Conservation (phyloP, 176 grass and related monocot genomes). For the Eragrostis nindensis region DNA sequence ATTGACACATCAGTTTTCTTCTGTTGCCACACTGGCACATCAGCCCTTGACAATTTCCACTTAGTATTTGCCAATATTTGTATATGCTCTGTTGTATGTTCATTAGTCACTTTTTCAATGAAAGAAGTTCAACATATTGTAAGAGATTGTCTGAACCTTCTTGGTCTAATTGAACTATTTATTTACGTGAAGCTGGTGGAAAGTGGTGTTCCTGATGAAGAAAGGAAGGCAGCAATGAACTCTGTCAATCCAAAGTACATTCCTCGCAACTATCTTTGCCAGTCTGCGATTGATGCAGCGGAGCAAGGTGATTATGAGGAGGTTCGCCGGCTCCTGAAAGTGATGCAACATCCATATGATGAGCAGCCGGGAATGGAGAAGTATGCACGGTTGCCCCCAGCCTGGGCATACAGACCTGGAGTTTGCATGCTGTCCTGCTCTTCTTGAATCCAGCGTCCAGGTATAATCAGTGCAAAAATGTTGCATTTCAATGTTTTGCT, state of each 20-base stretch:
- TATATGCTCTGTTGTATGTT: not conserved
- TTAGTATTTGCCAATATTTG: not conserved
- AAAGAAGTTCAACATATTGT: not conserved
- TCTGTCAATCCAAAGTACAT: conserved; percentile 87
- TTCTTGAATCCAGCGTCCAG: conserved; percentile 51
- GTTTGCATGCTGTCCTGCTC: conserved; percentile 99
- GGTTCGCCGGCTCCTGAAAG: conserved; percentile 65
- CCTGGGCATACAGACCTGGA: conserved; percentile 96
- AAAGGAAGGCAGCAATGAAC: conserved; percentile 79
- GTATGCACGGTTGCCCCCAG: conserved; percentile 83
- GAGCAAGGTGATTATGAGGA: conserved; percentile 82
- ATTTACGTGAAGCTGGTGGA: conserved; percentile 66
- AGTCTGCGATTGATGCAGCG: conserved; percentile 76
- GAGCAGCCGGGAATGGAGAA: conserved; percentile 92
- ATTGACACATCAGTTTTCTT: not conserved
- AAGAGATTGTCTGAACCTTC: not conserved
- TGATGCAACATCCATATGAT: conserved; percentile 81
- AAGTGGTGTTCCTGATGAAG: conserved; percentile 62
- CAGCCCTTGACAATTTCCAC: not conserved
- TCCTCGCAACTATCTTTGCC: conserved; percentile 92
- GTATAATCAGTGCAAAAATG: not conserved
- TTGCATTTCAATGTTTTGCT: conserved; percentile 26
- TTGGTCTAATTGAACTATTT: not conserved
- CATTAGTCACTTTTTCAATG: not conserved
- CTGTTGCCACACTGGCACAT: not conserved